Evolutionary conservation across 129 eudicot species (phyloP), one percentile per base, ranked within the genome.

Genomic region (Sambucus nigra): DNA sequence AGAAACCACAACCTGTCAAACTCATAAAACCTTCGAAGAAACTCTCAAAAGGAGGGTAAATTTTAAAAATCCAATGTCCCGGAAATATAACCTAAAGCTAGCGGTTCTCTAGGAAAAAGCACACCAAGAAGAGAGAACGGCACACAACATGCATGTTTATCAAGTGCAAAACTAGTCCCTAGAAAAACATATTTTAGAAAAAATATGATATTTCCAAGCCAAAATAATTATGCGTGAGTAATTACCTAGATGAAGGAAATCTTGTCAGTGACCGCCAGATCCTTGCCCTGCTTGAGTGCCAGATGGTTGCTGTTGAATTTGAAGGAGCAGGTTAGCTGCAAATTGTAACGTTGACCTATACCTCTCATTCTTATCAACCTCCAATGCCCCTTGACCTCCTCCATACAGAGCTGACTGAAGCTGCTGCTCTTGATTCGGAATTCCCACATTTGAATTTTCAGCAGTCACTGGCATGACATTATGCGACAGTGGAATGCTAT

Each of bases 281-380:
- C 91, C 86, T 35, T 81, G 86, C 28, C 79, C 83, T 60, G 72
- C 44, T 65, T 83, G 84, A 65, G 77, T 40, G 24, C 80, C 77
- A 22, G 93, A 69, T 55, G 63, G 84, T 58, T 81, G 69, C 59
- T 86, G 88, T 55, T 91, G 86, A 69, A 91, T 69, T 61, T 83
- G 76, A 10, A 73, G 72, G 24, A 91, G 83, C 50, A 91, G 98
- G 60, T 79, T 74, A 19, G 95, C 89, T 49, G 98, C 98, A 79
- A 91, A 85, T 25, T 85, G 72, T 38, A 91, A 53, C 11, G 98
- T 91, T 61, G 95, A 65, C 48, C 69, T 83, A 63, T 91, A 91
- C 4, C 95, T 74, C 57, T 86, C 93, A 44, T 85, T 85, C 61
- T 89, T 89, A 76, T 91, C 98, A 56, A 64, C 58, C 49, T 73